These are phyloP conservation scores for Oxytropis ochrocephala DNA, from an alignment of 306 rosid genomes.

Conservation along the genomic window DNA sequence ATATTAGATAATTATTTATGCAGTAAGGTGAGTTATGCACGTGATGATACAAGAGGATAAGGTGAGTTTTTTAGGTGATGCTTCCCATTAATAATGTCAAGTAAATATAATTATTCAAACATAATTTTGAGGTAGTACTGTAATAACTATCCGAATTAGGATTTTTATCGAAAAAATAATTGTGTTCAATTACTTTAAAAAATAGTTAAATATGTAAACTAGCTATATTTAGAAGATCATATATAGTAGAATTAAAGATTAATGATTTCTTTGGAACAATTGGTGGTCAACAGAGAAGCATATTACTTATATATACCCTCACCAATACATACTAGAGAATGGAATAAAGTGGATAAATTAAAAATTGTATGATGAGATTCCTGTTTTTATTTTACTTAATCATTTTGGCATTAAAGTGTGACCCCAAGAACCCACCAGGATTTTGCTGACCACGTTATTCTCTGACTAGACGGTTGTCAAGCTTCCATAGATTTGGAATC, in stretches of 20 bases:
- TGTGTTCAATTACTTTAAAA: too few species aligned
- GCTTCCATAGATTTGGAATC: conserved; percentile 45
- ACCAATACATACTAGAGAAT: conserved; percentile 14
- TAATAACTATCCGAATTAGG: too few species aligned
- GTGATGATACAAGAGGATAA: too few species aligned
- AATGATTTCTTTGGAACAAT: conserved; percentile 13
- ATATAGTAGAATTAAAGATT: conserved; percentile 17
- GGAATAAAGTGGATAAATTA: conserved; percentile 33
- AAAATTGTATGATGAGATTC: conserved; percentile 36
- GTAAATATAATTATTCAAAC: too few species aligned
- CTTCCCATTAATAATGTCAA: too few species aligned
- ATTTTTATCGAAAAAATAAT: too few species aligned
- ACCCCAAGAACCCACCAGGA: conserved; percentile 33
- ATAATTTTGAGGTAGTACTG: too few species aligned
- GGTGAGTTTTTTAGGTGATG: too few species aligned
- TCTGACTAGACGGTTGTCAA: conserved; percentile 34
- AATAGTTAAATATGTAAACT: too few species aligned
- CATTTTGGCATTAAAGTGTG: conserved; percentile 11
- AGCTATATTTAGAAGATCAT: too few species aligned
- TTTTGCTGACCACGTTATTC: conserved; percentile 43
- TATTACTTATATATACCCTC: conserved; percentile 31
- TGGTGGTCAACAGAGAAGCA: conserved; percentile 31
- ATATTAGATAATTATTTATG: too few species aligned
- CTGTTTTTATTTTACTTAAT: neutral
- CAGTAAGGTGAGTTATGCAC: too few species aligned